These are phyloP conservation scores for Candida ovalis DNA, from an alignment of 805 yeast genomes.

Conservation along the genomic window DNA sequence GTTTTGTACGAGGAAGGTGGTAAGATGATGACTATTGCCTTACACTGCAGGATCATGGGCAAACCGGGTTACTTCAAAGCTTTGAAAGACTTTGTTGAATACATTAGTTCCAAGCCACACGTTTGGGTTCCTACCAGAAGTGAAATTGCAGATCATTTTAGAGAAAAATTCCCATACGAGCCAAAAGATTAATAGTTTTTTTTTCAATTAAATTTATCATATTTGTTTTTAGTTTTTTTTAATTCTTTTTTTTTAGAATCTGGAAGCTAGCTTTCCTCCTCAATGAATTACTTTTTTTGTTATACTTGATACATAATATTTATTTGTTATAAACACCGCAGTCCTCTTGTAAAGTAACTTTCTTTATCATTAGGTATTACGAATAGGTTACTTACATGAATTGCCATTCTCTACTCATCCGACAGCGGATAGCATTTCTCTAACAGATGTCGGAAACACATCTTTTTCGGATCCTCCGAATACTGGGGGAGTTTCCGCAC, in stretches of 20 bases:
- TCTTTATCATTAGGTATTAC: too few species aligned
- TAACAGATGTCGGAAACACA: not conserved
- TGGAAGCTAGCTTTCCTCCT: too few species aligned
- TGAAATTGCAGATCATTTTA: slow-evolving; percentile 33
- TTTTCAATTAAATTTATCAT: not conserved
- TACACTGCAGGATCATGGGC: slow-evolving; percentile 35
- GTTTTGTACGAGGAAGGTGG: slow-evolving; percentile 34
- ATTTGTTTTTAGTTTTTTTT: not conserved
- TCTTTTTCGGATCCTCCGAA: not conserved
- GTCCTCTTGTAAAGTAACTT: too few species aligned
- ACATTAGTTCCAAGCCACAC: slow-evolving; percentile 29
- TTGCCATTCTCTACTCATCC: too few species aligned
- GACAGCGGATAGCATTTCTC: too few species aligned
- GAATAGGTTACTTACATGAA: too few species aligned
- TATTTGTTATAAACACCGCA: too few species aligned
- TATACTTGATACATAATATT: too few species aligned
- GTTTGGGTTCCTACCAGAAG: slow-evolving; percentile 38
- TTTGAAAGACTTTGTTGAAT: slow-evolving; percentile 33
- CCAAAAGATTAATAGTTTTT: slow-evolving; percentile 5
- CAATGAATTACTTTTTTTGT: too few species aligned
- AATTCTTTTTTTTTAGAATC: not conserved
- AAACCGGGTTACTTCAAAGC: slow-evolving; percentile 36
- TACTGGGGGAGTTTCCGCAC: not conserved
- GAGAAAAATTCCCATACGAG: slow-evolving; percentile 19
- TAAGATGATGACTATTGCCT: slow-evolving; percentile 36